Percentiles rank a stretch among this genome's conserved stretches.
Conservation (phyloP, 257 asterid species). For the Nicotiana knightiana region DNA sequence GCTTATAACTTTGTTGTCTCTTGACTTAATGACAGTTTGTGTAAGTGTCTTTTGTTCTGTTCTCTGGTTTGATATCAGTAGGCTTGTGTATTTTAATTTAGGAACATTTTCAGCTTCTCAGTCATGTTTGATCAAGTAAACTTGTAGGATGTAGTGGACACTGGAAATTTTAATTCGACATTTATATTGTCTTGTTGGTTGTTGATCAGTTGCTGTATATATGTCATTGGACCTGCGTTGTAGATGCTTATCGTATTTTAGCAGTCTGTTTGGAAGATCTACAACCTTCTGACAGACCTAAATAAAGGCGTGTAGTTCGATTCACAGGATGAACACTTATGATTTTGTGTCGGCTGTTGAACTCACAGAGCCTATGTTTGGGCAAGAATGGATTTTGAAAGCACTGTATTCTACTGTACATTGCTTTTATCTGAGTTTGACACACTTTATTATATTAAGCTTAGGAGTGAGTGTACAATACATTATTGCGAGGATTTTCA, state of each 20-base stretch:
- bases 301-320: too few relatives aligned
- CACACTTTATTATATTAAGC: neutral
- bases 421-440: neutral
- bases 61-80: constrained; percentile 1
- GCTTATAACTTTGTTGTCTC: neutral
- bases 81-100: neutral
- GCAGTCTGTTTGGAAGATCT: neutral
- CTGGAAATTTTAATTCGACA: neutral
- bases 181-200: neutral
- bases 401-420: too few relatives aligned
- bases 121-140: neutral
- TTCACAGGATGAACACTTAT: too few relatives aligned
- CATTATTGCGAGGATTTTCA: neutral
- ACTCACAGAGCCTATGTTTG: neutral
- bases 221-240: neutral
- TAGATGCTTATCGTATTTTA: neutral
- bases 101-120: neutral
- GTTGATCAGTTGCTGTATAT: neutral
- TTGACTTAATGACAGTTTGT: neutral
- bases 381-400: neutral
- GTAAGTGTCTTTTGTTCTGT: neutral
- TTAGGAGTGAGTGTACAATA: neutral
- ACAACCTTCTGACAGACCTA: too few relatives aligned
- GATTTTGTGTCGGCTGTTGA: too few relatives aligned
- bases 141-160: constrained; percentile 3